Evolutionary conservation across 192 early-diverging fungal genomes (phyloP).

Genomic region (Linnemannia exigua): DNA sequence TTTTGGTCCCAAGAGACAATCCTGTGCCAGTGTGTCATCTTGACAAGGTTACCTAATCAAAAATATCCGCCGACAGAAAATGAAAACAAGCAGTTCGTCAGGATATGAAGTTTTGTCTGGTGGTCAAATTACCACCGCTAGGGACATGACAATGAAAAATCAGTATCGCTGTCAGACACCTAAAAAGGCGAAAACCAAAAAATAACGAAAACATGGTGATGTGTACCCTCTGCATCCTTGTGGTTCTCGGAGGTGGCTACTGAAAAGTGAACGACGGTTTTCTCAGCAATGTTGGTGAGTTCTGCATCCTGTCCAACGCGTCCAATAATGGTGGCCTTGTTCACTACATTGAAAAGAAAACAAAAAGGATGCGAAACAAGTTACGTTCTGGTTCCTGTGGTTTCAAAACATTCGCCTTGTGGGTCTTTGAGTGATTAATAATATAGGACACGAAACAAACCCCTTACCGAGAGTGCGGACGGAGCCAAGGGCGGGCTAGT

Average conservation of each 20-base stretch:
- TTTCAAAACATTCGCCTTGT: background rate
- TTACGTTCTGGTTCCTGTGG: background rate
- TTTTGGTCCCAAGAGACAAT: conserved; percentile 62
- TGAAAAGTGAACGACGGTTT: conserved; percentile 67
- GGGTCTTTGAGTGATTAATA: background rate
- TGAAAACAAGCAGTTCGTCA: background rate
- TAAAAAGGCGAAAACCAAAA: background rate
- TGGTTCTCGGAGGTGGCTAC: conserved; percentile 74
- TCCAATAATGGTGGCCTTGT: conserved; percentile 77
- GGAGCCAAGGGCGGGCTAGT: conserved; percentile 38
- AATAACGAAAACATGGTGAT: background rate
- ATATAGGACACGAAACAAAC: background rate
- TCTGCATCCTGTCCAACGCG: conserved; percentile 74
- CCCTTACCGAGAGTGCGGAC: conserved; percentile 37
- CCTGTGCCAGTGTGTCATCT: conserved; percentile 80
- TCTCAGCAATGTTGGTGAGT: conserved; percentile 59
- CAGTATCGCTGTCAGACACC: too few species aligned
- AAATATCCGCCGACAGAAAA: background rate
- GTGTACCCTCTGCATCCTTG: conserved; percentile 71
- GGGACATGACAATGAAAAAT: background rate
- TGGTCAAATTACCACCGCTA: background rate
- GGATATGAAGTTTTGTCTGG: conserved; percentile 10
- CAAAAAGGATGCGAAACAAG: background rate
- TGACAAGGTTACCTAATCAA: conserved; percentile 68
- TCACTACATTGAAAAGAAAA: conserved; percentile 56